Evolutionary conservation across 768 basidiomycete genomes (phyloP), one percentile per base, ranked within the genome.

Genomic region (Rhizopogon roseolus): DNA sequence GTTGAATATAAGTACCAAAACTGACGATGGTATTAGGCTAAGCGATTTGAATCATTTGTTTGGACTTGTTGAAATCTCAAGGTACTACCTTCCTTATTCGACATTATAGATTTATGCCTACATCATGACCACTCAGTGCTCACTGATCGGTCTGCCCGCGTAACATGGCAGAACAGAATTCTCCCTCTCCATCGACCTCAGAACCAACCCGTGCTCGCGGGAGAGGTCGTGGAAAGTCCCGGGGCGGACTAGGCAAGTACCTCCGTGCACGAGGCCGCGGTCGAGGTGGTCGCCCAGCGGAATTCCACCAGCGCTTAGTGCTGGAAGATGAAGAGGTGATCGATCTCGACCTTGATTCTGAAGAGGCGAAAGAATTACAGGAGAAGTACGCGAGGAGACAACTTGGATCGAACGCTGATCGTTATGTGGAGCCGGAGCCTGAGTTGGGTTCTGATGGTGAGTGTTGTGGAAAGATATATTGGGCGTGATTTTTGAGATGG

Each of bases 161-260:
- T 32, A 45, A 32, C 44, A 45, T 46, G 45, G 28, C 17, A 8
- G 45, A 46, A 34, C 5, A 11, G 3, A 46, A 7, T 32, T 19
- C 45, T 14, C 6, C 29, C 13, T 46, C 29, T 13, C 6, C 29
- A 19, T 46, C 29, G 14, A 36, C 57, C 3, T 39, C 57, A 0
- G 57, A 22, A n/a, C 56, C 59, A n/a, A 32, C 59, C 42, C 64
- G 54, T 29, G 61, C 67, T 8, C 76, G 81, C 3, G 76, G 76
- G 3, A 61, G 79, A 53, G 81, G 81, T 0, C 68, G 81, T 54
- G 76, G 81, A 25, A 79, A 77, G 61, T 81, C 83, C 49, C 77
- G 86, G 50, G 87, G 88, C 1, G 86, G 86, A 2, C 70, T 82
- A 3, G 88, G 88, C 0, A 90, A 90, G 69, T 86, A 85, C 62